A percentile compares a stretch with the other conserved stretches of the same genome.
phyloP scores from a whole-genome alignment of 2,329 filamentous ascomycete genomes.

The Zymoseptoria brevis region DNA sequence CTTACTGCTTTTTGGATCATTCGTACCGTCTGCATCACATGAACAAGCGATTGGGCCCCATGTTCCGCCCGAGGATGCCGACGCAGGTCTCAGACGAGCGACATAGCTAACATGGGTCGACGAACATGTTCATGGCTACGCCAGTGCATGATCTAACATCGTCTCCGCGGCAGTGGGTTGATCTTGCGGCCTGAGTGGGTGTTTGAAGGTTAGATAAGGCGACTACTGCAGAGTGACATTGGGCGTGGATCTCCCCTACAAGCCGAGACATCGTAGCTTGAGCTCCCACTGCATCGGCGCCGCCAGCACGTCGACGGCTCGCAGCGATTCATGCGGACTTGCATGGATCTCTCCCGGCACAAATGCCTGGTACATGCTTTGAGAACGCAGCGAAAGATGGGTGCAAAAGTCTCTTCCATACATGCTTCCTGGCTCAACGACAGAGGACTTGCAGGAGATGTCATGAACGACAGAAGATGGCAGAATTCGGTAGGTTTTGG shows the following conservation, averaged over 20 bases:
- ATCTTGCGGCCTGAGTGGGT: neutral
- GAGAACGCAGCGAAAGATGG: neutral
- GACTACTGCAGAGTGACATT: slow-evolving; percentile 1
- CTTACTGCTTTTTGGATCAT: no score
- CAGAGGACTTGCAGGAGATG: neutral
- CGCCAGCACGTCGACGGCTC: no score
- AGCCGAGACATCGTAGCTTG: neutral
- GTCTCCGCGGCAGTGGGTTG: neutral
- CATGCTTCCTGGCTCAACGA: neutral
- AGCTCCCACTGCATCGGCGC: no score
- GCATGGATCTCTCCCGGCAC: neutral
- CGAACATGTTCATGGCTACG: neutral
- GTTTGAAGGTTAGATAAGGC: neutral
- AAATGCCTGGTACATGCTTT: neutral
- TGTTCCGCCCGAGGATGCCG: neutral
- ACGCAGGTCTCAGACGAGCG: neutral
- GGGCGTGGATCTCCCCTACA: neutral
- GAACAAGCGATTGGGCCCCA: neutral
- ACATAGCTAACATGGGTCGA: neutral
- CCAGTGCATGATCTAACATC: neutral
- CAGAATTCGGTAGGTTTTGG: neutral
- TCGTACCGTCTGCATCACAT: neutral
- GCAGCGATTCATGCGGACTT: no score
- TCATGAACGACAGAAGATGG: neutral
- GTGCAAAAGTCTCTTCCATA: neutral